Evolutionary conservation across 768 basidiomycete genomes (phyloP).

Genomic region (Pholiota microspora): DNA sequence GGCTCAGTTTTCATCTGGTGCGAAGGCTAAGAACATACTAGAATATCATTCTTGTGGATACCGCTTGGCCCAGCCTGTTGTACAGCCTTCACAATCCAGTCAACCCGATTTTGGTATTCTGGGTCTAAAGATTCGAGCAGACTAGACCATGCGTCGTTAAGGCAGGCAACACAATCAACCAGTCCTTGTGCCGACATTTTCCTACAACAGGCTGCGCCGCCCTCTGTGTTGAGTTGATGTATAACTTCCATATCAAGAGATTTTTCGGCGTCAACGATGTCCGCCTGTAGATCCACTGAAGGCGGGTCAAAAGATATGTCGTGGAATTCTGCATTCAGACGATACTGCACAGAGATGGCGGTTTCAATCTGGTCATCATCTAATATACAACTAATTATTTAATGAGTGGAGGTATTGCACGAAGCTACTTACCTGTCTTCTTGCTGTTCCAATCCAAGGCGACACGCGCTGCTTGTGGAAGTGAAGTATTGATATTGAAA

Average conservation of each 20-base stretch:
- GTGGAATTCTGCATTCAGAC: constrained; percentile 8
- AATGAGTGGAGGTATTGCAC: too few species aligned
- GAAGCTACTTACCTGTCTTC: constrained; percentile 62
- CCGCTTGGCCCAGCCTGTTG: constrained; percentile 36
- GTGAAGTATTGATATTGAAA: constrained; percentile 66
- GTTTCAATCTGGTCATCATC: constrained; percentile 88
- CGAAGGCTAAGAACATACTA: constrained; percentile 21
- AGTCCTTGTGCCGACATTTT: constrained; percentile 27
- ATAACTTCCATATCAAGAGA: constrained; percentile 12
- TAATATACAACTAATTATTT: too few species aligned
- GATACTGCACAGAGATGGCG: constrained; percentile 45
- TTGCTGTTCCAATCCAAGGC: constrained; percentile 84
- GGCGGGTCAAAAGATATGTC: constrained; percentile 17
- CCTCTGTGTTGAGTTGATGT: constrained; percentile 46
- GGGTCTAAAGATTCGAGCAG: constrained; percentile 26
- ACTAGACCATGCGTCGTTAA: constrained; percentile 38
- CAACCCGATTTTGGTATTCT: constrained; percentile 27
- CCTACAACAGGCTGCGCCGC: constrained; percentile 48
- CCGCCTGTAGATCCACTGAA: constrained; percentile 16
- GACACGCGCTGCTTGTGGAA: constrained; percentile 52
- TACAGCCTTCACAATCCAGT: constrained; percentile 35
- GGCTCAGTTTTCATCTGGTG: neutral
- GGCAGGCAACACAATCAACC: constrained; percentile 44
- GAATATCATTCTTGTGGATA: constrained; percentile 33
- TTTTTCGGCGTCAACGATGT: neutral